Percentiles rank a stretch among this genome's conserved stretches.
phyloP scores from a whole-genome alignment of 345 rosid genomes.

The Boechera retrofracta region DNA sequence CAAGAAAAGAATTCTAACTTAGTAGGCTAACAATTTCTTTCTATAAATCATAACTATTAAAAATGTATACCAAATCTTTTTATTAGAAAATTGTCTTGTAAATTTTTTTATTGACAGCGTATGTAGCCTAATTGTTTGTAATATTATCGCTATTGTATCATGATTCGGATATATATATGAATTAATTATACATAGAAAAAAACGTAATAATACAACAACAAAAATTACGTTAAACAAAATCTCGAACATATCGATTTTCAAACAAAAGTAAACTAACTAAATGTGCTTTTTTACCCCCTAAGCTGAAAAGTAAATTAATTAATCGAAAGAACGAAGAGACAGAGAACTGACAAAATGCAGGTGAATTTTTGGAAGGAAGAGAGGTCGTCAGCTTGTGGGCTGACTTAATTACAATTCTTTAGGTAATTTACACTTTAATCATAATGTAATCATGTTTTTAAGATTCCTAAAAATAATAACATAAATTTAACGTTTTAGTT shows the following conservation, averaged over 20 bases:
- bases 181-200: no score
- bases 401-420: constrained; percentile 66
- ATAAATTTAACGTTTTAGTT: constrained; percentile 51
- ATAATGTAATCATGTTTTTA: constrained; percentile 86
- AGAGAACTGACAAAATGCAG: constrained; percentile 83
- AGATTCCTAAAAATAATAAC: constrained; percentile 31
- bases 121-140: neutral
- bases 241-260: constrained; percentile 40
- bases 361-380: constrained; percentile 77
- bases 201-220: neutral
- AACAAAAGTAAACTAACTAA: constrained; percentile 25
- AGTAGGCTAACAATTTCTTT: neutral
- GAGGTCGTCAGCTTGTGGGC: constrained; percentile 87
- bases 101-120: neutral
- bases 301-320: constrained; percentile 37
- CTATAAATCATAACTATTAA: neutral
- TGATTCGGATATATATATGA: neutral
- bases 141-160: neutral
- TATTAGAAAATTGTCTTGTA: neutral
- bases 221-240: constrained; percentile 1
- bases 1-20: neutral
- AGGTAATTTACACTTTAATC: constrained; percentile 62
- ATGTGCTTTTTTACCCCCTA: constrained; percentile 11
- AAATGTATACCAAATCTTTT: neutral
- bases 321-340: constrained; percentile 47